These are phyloP conservation scores for Ophiosphaerella herpotricha DNA, from an alignment of 2,329 filamentous ascomycete species.

Conservation along the genomic window DNA sequence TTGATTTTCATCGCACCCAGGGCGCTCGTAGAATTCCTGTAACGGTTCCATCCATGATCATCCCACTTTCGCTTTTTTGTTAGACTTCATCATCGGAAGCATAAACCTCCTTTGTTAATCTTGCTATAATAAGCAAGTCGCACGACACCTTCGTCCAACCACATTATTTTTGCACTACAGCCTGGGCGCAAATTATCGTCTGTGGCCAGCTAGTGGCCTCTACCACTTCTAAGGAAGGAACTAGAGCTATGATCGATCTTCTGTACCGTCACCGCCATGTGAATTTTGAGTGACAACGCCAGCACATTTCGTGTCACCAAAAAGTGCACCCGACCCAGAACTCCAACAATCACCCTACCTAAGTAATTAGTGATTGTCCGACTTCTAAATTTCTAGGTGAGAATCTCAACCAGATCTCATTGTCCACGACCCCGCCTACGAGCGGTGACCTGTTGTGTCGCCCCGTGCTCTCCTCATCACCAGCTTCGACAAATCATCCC, in stretches of 20 bases:
- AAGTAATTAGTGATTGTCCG: not conserved
- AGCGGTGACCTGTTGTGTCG: constrained; percentile 24
- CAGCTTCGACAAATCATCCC: constrained; percentile 21
- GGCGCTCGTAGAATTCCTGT: not conserved
- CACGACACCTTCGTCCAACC: constrained; percentile 14
- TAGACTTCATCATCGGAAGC: constrained; percentile 7
- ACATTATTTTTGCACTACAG: constrained; percentile 10
- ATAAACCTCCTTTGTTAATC: constrained; percentile 5
- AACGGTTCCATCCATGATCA: constrained; percentile 1
- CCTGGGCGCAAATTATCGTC: constrained; percentile 7
- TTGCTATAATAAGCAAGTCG: constrained; percentile 9
- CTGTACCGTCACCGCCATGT: not conserved
- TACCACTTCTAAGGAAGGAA: not conserved
- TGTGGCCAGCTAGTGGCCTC: constrained; percentile 7
- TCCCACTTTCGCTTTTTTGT: not conserved
- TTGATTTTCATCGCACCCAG: not conserved
- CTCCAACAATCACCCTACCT: not conserved
- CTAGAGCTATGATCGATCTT: not conserved
- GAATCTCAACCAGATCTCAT: not conserved
- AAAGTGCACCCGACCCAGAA: not conserved
- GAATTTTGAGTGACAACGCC: not conserved
- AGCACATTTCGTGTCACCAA: not conserved
- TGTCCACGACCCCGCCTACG: constrained; percentile 1
- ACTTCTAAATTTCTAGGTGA: not conserved
- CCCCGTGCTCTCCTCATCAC: constrained; percentile 24